These are phyloP conservation scores for Hypoxylon sp. DNA, from an alignment of 2,329 filamentous ascomycete genomes.

Conservation along the genomic window DNA sequence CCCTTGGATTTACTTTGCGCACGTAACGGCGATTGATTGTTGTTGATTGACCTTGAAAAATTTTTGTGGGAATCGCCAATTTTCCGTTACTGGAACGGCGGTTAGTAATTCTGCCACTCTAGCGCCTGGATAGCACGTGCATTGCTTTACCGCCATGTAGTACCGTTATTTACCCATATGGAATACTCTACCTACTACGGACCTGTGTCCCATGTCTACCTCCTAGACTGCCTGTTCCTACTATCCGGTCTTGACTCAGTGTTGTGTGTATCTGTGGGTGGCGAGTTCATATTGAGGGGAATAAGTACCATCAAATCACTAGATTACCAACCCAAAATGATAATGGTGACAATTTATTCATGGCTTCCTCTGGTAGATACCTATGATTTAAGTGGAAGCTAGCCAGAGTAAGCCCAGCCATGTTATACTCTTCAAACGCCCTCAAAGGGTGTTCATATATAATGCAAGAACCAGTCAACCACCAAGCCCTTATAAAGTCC, in stretches of 20 bases:
- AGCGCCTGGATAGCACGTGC: slow-evolving; percentile 40
- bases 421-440: background rate
- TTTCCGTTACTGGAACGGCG: slow-evolving; percentile 31
- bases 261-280: background rate
- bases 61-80: slow-evolving; percentile 42
- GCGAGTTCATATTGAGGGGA: background rate
- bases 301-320: background rate
- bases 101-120: slow-evolving; percentile 35
- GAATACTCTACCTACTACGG: slow-evolving; percentile 10
- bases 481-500: background rate
- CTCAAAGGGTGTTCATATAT: background rate
- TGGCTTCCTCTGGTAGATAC: no score
- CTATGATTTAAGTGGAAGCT: background rate
- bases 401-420: background rate
- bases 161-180: slow-evolving; percentile 30
- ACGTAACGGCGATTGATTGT: slow-evolving; percentile 34
- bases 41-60: slow-evolving; percentile 33
- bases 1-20: slow-evolving; percentile 24
- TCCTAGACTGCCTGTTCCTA: background rate
- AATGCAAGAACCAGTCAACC: background rate
- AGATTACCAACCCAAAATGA: background rate
- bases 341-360: background rate
- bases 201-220: background rate
- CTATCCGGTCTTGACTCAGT: background rate
- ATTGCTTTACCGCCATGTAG: slow-evolving; percentile 20